phyloP scores from a whole-genome alignment of 2,329 filamentous ascomycete genomes.

The Boeremia lycopersici region DNA sequence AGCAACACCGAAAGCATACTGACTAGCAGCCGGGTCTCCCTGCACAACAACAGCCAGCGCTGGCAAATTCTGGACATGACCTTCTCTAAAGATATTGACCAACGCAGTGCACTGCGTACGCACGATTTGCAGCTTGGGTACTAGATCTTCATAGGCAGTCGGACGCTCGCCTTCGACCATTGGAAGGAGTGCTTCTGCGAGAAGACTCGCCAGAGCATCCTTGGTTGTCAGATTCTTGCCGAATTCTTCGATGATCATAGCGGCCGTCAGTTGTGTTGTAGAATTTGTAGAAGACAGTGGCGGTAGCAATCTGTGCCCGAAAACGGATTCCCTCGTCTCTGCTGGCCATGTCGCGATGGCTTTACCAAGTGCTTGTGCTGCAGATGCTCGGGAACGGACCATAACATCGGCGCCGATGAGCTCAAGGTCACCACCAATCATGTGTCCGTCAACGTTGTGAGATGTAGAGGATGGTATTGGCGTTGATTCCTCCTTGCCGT shows the following conservation, averaged over 20 bases:
- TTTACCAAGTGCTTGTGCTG: constrained; percentile 83
- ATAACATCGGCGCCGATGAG: constrained; percentile 88
- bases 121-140: constrained; percentile 86
- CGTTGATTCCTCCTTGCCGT: constrained; percentile 65
- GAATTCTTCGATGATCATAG: constrained; percentile 87
- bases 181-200: constrained; percentile 69
- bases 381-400: constrained; percentile 85
- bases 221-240: constrained; percentile 61
- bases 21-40: constrained; percentile 88
- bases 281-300: constrained; percentile 76
- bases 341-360: constrained; percentile 79
- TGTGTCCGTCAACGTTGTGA: constrained; percentile 96
- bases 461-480: constrained; percentile 62
- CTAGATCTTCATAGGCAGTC: constrained; percentile 83
- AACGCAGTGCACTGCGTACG: constrained; percentile 90
- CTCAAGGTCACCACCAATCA: constrained; percentile 97
- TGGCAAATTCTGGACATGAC: constrained; percentile 66
- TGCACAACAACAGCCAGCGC: constrained; percentile 88
- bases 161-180: constrained; percentile 85
- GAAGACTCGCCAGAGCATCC: constrained; percentile 61
- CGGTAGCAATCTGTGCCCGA: constrained; percentile 68
- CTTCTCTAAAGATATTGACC: constrained; percentile 86
- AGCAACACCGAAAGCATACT: constrained; percentile 85
- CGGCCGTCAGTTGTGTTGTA: constrained; percentile 83
- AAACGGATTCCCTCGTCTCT: constrained; percentile 63